Base-by-base conservation (phyloP, 2,329 filamentous ascomycete species). In the Gnomoniopsis smithogilvyi region DNA sequence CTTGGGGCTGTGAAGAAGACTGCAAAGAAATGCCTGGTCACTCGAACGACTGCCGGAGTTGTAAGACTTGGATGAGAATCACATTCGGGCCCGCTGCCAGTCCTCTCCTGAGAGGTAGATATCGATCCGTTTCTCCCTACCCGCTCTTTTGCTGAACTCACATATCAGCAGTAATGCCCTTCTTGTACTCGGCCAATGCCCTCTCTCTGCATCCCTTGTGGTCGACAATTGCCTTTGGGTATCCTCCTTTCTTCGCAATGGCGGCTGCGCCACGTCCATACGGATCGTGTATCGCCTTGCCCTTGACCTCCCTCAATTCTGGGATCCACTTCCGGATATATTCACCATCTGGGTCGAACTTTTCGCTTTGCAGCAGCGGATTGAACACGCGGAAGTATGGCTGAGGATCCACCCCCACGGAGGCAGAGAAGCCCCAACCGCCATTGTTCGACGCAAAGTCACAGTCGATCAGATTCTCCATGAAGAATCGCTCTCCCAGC, bases 381-480 rank as follows among this genome's bases (percentile, higher is more conserved):
- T 96, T 96, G 74, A 96, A 96, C 54, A 96, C 90, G 7, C 92
- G 82, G 64, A 96, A 96, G 70, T 96, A 96, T 0, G 92, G 92
- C 72, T 96, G 69, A 1, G 69, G 70, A 24, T 73, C 70, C 7
- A 69, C 70, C 4, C 68, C 73, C 19, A 77, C 74, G 10, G 70
- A 72, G 3, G 74, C 74, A 33, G 72, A 69, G 60, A 77, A 78
- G n/a, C 76, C 83, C 81, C 82, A 85, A 3, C 82, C 82, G 30
- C 82, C 80, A 62, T 90, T 92, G 70, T 94, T 94, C 59, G 84
- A 88, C 0, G 89, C 88, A 68, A 93, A 91, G 69, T 93, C 90
- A 17, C 90, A 89, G 67, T 94, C 90, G 58, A 93, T 82, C 8
- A 92, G 77, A 63, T 89, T 79, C 68, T 91, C 86, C 90, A 95